Conservation (phyloP, 768 basidiomycete species). For the Agaricus subrufescens region DNA sequence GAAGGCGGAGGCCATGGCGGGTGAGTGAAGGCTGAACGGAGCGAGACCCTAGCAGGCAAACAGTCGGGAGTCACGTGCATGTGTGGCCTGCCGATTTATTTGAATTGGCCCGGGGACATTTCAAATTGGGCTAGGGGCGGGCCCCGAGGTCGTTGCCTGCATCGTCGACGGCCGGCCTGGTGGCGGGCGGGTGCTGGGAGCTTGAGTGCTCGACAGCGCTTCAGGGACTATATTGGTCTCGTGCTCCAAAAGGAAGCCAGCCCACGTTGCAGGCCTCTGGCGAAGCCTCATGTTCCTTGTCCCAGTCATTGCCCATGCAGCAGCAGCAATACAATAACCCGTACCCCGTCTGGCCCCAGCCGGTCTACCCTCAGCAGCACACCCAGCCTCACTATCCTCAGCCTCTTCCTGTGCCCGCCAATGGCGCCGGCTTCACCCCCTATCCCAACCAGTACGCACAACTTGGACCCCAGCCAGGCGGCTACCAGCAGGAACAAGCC, state of each 20-base stretch:
- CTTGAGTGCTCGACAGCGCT: too few species aligned
- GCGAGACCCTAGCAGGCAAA: neutral
- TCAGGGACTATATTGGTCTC: neutral
- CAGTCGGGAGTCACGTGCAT: neutral
- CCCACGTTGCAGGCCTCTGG: constrained; percentile 18
- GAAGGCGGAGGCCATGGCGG: constrained; percentile 77
- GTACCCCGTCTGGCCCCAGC: constrained; percentile 44
- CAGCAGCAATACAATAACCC: constrained; percentile 32
- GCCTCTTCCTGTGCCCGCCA: constrained; percentile 16
- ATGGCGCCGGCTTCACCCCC: constrained; percentile 9
- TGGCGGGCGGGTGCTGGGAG: too few species aligned
- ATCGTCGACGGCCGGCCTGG: too few species aligned
- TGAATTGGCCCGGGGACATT: too few species aligned
- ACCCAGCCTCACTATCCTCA: constrained; percentile 25
- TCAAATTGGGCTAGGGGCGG: too few species aligned
- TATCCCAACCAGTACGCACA: constrained; percentile 6
- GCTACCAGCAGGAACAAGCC: constrained; percentile 16
- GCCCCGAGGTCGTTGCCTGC: too few species aligned
- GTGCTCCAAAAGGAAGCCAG: constrained; percentile 30
- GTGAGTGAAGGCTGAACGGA: constrained; percentile 6
- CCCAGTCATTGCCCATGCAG: constrained; percentile 21
- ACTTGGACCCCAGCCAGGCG: constrained; percentile 15
- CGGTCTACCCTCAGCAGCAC: constrained; percentile 35
- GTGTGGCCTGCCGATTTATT: too few species aligned
- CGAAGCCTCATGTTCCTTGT: constrained; percentile 12